Base-by-base conservation (phyloP, 148 eudicot species). In the Spergularia bocconei region DNA sequence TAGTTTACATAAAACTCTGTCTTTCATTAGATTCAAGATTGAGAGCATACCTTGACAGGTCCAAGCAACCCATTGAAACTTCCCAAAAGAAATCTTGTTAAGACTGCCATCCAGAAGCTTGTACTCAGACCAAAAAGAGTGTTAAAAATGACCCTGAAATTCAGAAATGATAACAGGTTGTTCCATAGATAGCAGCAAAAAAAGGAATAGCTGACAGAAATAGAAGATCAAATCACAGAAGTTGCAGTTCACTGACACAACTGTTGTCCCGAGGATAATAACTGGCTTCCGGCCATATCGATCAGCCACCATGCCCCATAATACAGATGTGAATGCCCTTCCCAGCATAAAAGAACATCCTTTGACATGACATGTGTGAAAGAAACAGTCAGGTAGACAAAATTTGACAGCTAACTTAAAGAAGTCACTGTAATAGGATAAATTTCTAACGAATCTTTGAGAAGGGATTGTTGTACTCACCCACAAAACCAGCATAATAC, bases 201-300 rank as follows among this genome's bases (percentile, higher is more conserved):
- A 20, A 19, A 14, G 44, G 61, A 23, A 47, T 13, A 48, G 19
- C 44, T 56, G 3, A 17, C 3, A 54, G 29, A 36, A 20, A 5
- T 11, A 51, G 17, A 17, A 44, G 39, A 13, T 1, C 21, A 73
- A 21, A 63, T 74, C 19, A 66, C 12, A 39, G 58, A 69, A 33
- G 36, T 53, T 13, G 8, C 14, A 16, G 63, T 50, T 59, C 56
- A 86, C 91, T 57, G 48, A 94, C 97, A 95, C 82, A 77, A 89
- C 13, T 51, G 71, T 69, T 67, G 82, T 85, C 83, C 98, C 96
- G 19, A 89, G 68, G 48, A 90, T 79, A 48, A 95, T 86, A 65
- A 95, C 90, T 36, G 97, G 96, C 71, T 89, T 95, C 54, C 97
- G 92, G 79, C 98, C 98, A 87, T 88, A 95, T 84, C 86, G 82